phyloP scores from a whole-genome alignment of 805 yeast species.

The Isabelozyma pseudorhagii region DNA sequence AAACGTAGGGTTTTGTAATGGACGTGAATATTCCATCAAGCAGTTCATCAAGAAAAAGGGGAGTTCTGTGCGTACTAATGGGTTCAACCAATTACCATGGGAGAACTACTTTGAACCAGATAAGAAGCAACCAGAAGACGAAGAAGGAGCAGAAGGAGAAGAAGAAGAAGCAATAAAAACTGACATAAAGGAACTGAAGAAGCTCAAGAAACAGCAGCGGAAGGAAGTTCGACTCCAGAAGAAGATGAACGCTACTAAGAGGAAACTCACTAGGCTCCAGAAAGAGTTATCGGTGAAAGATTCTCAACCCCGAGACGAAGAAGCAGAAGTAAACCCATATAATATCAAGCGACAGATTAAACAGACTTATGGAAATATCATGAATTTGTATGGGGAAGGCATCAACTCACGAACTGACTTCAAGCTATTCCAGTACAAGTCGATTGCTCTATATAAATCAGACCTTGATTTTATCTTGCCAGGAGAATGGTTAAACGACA shows the following conservation, averaged over 20 bases:
- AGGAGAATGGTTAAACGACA: conserved; percentile 75
- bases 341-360: conserved; percentile 14
- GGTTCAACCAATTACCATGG: conserved; percentile 45
- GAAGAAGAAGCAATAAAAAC: conserved; percentile 5
- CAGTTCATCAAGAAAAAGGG: not conserved
- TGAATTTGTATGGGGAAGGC: conserved; percentile 8
- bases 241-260: conserved; percentile 17
- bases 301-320: not conserved
- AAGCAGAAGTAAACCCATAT: conserved; percentile 8
- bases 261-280: conserved; percentile 12
- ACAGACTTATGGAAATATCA: conserved; percentile 12
- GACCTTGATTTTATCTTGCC: conserved; percentile 58
- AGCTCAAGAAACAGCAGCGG: conserved; percentile 15
- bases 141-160: conserved; percentile 3
- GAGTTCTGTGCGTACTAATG: conserved; percentile 18
- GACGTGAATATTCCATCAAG: not conserved
- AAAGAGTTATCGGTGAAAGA: conserved; percentile 4
- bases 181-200: conserved; percentile 5
- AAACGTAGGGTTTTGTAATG: conserved; percentile 10
- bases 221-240: conserved; percentile 18
- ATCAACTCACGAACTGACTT: conserved; percentile 7
- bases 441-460: conserved; percentile 54
- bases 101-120: conserved; percentile 5
- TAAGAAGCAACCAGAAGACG: conserved; percentile 1
- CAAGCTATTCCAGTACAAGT: conserved; percentile 48